These are phyloP conservation scores for Tulasnella sp. DNA, from an alignment of 768 basidiomycete genomes.

Conservation along the genomic window DNA sequence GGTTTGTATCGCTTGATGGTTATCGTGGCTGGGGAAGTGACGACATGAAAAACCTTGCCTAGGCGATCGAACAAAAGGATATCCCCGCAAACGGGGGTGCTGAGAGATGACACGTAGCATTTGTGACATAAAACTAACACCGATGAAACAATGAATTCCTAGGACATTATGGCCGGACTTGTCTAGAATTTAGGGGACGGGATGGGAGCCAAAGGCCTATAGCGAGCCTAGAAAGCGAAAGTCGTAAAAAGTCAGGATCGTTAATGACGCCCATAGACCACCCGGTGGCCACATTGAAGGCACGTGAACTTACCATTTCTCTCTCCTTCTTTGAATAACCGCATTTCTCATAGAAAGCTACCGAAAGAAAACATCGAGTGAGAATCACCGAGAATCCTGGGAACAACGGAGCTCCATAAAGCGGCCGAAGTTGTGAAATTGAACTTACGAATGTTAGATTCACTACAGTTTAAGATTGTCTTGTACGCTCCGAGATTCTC, in stretches of 20 bases:
- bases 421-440: conserved; percentile 8
- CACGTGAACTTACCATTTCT: conserved; percentile 59
- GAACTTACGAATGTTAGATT: conserved; percentile 77
- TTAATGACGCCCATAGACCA: not conserved
- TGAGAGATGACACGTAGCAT: too few relatives aligned
- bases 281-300: not conserved
- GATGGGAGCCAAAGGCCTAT: not conserved
- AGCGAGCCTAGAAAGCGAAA: not conserved
- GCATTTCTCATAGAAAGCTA: conserved; percentile 96
- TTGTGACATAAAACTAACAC: too few relatives aligned
- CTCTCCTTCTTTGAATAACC: conserved; percentile 82
- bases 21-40: too few relatives aligned
- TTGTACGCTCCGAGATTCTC: conserved; percentile 78
- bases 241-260: not conserved
- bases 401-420: not conserved
- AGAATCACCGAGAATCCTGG: not conserved
- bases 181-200: too few relatives aligned
- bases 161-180: too few relatives aligned
- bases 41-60: too few relatives aligned
- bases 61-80: too few relatives aligned
- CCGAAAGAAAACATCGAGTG: not conserved
- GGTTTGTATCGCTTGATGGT: too few relatives aligned
- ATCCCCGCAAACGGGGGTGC: too few relatives aligned
- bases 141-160: too few relatives aligned
- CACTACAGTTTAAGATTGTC: conserved; percentile 92